Percentiles rank a stretch among this genome's conserved stretches.
Conservation (phyloP, 2,329 filamentous ascomycete genomes). For the Fusarium mangiferae region DNA sequence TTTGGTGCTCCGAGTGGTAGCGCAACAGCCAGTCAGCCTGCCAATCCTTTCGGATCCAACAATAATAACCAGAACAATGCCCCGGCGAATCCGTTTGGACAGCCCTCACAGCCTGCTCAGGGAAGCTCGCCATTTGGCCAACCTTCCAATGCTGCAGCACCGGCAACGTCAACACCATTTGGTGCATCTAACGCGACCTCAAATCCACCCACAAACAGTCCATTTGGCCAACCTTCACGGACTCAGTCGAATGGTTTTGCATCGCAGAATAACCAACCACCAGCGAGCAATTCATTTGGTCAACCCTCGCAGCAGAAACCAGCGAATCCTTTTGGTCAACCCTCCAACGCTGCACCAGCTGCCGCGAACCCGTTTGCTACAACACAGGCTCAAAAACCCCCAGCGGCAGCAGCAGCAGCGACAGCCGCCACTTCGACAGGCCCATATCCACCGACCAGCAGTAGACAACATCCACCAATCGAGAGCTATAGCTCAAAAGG, state of each 20-base stretch:
- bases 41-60: slow-evolving; percentile 35
- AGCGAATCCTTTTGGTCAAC: slow-evolving; percentile 43
- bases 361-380: slow-evolving; percentile 43
- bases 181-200: slow-evolving; percentile 32
- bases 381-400: slow-evolving; percentile 8
- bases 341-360: slow-evolving; percentile 27
- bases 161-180: slow-evolving; percentile 45
- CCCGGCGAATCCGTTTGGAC: slow-evolving; percentile 43
- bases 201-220: slow-evolving; percentile 35
- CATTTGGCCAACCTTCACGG: slow-evolving; percentile 44
- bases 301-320: slow-evolving; percentile 33
- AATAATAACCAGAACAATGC: slow-evolving; percentile 30
- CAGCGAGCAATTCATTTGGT: slow-evolving; percentile 39
- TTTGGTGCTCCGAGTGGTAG: slow-evolving; percentile 41
- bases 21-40: slow-evolving; percentile 22
- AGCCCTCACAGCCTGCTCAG: slow-evolving; percentile 31
- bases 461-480: slow-evolving; percentile 56
- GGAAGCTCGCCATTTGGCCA: slow-evolving; percentile 38
- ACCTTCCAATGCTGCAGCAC: slow-evolving; percentile 7
- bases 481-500: slow-evolving; percentile 57
- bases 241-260: slow-evolving; percentile 38
- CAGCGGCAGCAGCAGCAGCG: background rate
- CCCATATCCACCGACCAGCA: slow-evolving; percentile 58
- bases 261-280: slow-evolving; percentile 37
- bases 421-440: slow-evolving; percentile 34